Conservation (phyloP, 805 yeast species). For the Wickerhamiella spandovensis region DNA sequence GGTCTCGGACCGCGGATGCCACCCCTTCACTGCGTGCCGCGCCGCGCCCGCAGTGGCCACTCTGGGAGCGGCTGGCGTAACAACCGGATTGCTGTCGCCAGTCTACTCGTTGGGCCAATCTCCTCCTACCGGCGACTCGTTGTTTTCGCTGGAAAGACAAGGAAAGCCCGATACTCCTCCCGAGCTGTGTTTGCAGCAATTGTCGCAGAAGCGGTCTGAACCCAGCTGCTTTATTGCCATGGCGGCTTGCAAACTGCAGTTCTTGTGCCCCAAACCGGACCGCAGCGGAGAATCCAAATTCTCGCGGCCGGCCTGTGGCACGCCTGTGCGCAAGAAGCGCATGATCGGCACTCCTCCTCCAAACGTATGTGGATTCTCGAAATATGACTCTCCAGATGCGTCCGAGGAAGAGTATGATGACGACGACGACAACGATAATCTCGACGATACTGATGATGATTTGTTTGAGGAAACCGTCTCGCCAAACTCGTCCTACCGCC, state of each 20-base stretch:
- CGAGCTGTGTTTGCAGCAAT: not conserved
- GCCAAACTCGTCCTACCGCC: not conserved
- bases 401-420: not conserved
- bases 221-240: not conserved
- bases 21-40: not conserved
- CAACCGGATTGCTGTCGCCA: not conserved
- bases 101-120: not conserved
- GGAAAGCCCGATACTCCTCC: not conserved
- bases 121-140: not conserved
- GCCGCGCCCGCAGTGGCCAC: constrained; percentile 2
- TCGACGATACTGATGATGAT: not conserved
- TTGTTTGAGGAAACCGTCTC: not conserved
- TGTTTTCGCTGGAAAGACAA: not conserved
- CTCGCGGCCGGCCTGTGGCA: not conserved
- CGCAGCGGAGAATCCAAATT: not conserved
- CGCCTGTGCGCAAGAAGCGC: constrained; percentile 1
- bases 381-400: not conserved
- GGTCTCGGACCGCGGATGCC: constrained; percentile 2
- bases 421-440: not conserved
- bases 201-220: not conserved
- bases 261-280: constrained; percentile 1
- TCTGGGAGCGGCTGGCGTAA: not conserved
- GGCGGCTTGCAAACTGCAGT: not conserved
- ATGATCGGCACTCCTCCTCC: not conserved
- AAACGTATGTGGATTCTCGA: not conserved